Conservation (phyloP, 495 filamentous ascomycete genomes). For the Penicillium antarcticum region DNA sequence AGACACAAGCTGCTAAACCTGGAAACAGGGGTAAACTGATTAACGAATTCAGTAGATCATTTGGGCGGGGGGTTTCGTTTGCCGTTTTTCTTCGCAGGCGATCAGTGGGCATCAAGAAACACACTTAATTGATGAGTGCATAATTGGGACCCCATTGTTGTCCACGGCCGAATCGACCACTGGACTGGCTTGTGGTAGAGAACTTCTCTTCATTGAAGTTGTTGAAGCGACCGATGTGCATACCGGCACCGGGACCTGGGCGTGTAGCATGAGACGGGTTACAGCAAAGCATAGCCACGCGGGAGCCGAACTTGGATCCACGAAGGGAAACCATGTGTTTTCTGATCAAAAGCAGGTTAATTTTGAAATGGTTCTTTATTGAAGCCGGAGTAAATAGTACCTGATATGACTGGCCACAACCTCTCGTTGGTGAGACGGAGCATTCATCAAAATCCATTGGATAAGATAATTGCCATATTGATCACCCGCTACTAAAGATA, state of each 20-base stretch:
- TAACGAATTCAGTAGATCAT: not conserved
- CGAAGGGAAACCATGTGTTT: constrained; percentile 99
- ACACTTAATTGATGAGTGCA: constrained; percentile 33
- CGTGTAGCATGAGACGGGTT: constrained; percentile 84
- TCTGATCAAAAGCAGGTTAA: constrained; percentile 27
- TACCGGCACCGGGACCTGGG: constrained; percentile 74
- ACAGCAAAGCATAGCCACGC: constrained; percentile 97
- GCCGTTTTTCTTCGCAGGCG: not conserved
- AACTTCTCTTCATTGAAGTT: constrained; percentile 53
- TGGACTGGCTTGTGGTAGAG: constrained; percentile 22
- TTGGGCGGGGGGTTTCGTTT: not conserved
- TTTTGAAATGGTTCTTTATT: not conserved
- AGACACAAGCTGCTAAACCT: not conserved
- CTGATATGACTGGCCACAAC: constrained; percentile 89
- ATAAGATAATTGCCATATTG: constrained; percentile 99
- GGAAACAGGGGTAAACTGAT: constrained; percentile 4
- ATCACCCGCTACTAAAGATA: constrained; percentile 73
- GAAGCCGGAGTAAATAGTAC: constrained; percentile 25
- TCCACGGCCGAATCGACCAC: constrained; percentile 34
- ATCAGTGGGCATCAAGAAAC: not conserved
- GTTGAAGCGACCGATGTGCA: constrained; percentile 55
- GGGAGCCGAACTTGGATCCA: constrained; percentile 96
- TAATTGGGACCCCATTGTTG: constrained; percentile 39
- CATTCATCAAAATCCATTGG: constrained; percentile 91
- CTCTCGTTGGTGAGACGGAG: constrained; percentile 82